Percentiles rank a stretch among this genome's conserved stretches.
phyloP scores from a whole-genome alignment of 176 grass and related monocot species.

The Thinopyrum elongatum region DNA sequence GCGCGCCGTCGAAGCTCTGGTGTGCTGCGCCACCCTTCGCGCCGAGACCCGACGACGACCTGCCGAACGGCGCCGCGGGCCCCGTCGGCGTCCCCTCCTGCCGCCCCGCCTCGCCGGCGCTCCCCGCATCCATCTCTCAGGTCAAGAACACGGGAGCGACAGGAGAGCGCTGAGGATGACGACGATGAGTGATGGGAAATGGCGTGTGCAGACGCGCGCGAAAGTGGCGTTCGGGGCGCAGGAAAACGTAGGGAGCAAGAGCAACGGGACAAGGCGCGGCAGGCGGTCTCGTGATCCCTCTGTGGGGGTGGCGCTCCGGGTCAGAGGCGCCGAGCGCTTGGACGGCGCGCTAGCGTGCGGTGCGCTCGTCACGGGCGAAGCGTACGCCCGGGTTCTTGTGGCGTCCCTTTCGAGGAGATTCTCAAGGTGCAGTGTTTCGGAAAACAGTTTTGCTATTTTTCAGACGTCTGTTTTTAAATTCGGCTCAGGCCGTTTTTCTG shows the following conservation, averaged over 20 bases:
- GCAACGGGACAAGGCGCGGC: conserved; percentile 31
- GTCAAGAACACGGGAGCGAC: conserved; percentile 1
- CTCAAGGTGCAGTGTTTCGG: not conserved
- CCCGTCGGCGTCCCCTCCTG: not conserved
- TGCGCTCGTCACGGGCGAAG: conserved; percentile 18
- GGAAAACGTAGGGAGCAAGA: not conserved
- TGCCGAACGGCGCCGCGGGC: conserved; percentile 23
- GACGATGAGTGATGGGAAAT: not conserved
- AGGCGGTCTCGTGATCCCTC: conserved; percentile 39
- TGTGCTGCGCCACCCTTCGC: not conserved
- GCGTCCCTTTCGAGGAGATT: not conserved
- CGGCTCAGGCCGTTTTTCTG: no score
- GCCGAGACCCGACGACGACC: conserved; percentile 10
- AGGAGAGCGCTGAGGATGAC: not conserved
- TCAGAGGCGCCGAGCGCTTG: not conserved
- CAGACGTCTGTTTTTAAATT: no score
- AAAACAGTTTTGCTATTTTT: no score
- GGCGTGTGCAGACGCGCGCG: conserved; percentile 19
- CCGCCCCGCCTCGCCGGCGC: not conserved
- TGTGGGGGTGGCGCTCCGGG: not conserved
- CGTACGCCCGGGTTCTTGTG: not conserved
- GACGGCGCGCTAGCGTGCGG: conserved; percentile 5
- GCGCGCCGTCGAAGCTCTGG: conserved; percentile 48
- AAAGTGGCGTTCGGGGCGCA: not conserved
- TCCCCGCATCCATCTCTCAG: not conserved